Base-by-base conservation (phyloP, 306 rosid species). In the Cucurbita pepo region DNA sequence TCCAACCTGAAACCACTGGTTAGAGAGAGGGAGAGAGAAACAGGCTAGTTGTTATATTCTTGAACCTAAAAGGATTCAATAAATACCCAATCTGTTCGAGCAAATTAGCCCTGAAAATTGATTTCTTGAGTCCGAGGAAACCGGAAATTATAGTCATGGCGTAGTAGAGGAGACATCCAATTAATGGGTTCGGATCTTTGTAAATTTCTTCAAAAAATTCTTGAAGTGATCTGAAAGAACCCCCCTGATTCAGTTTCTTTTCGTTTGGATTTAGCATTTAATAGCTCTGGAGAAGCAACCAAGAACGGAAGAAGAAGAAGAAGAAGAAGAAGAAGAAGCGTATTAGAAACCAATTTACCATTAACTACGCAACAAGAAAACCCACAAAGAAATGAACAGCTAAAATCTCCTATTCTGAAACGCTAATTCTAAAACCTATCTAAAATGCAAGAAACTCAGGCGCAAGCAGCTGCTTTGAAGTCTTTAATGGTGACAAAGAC, bases 71-170 rank as follows among this genome's bases (percentile, higher is more conserved):
- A 52, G 56, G 21, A 7, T 6, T 15, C 4, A 50, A 15, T 52
- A 59, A 60, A n/a, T 66, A 90, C 99, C 95, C 88, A 10, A 56
- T 78, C 72, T 83, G 89, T 67, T 62, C 81, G 38, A 77, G 44
- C 45, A 75, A 75, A 76, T 78, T 52, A 16, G 82, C 95, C 89
- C 84, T 84, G 36, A 3, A 63, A 47, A 22, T 8, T 58, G 79
- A 73, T 63, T 66, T 80, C 75, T 53, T 53, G 22, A 7, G 3
- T 5, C 54, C 54, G 15, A 53, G 57, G 57, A n/a, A 50, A 53
- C 0, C n/a, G 25, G 57, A 50, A 50, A n/a, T 53, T 53, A 53
- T 53, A 8, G 66, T 56, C 67, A 30, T 58, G 13, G 21, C 67
- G 10, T 25, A 50, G 65, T 3, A 43, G 37, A 19, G 75, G 6